These are phyloP conservation scores for Salix exigua DNA, from an alignment of 345 rosid genomes.

Conservation along the genomic window DNA sequence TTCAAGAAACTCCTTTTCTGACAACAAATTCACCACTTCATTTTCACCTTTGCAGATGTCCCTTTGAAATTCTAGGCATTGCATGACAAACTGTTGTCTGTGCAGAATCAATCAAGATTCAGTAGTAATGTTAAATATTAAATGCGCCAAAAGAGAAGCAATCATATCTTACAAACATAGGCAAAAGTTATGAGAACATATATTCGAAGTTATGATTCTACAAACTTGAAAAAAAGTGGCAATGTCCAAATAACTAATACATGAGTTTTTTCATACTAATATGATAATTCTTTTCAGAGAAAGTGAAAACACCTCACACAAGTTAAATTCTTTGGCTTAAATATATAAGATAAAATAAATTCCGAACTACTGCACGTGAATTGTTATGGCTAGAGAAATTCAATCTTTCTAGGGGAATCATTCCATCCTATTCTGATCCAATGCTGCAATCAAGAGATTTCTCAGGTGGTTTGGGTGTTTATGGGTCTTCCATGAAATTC, in stretches of 20 bases:
- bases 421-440: not conserved
- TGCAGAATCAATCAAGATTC: not conserved
- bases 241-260: not conserved
- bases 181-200: not conserved
- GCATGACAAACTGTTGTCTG: slow-evolving; percentile 54
- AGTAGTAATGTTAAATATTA: not conserved
- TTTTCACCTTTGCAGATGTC: slow-evolving; percentile 38
- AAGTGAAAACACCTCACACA: not conserved
- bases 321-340: not conserved
- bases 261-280: not conserved
- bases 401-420: not conserved
- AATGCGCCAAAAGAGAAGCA: not conserved
- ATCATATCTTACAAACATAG: not conserved
- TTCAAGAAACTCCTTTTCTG: slow-evolving; percentile 54
- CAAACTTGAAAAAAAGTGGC: not conserved
- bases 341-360: not conserved
- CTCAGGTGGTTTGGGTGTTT: not conserved
- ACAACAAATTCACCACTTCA: slow-evolving; percentile 39
- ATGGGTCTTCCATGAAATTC: not conserved
- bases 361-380: not conserved
- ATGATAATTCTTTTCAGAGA: not conserved
- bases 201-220: not conserved
- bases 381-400: not conserved
- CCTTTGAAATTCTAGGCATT: slow-evolving; percentile 63
- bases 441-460: not conserved